Evolutionary conservation across 2,329 filamentous ascomycete genomes (phyloP).

Genomic region (Diaporthe aspalathi): DNA sequence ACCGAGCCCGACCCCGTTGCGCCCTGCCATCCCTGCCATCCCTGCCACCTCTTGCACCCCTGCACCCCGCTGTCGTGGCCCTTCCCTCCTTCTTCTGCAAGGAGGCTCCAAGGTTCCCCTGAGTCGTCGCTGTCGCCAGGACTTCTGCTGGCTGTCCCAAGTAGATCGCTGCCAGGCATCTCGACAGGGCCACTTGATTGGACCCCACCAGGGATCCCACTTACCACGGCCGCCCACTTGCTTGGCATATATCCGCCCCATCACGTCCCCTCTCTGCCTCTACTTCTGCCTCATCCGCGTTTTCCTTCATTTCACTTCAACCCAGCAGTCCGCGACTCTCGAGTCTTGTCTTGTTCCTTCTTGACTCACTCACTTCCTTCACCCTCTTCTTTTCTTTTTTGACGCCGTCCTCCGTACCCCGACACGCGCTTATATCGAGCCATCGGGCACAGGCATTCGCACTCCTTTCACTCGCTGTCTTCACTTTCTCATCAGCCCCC

Average conservation of each 20-base stretch:
- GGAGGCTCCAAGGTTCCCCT: conserved; percentile 18
- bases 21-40: too few relatives aligned
- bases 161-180: conserved; percentile 17
- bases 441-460: conserved; percentile 18
- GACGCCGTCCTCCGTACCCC: conserved; percentile 22
- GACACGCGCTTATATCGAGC: not conserved
- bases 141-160: conserved; percentile 27
- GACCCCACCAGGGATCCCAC: conserved; percentile 23
- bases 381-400: conserved; percentile 21
- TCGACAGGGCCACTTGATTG: conserved; percentile 32
- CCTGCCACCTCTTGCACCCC: not conserved
- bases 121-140: conserved; percentile 23
- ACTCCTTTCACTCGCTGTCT: conserved; percentile 1
- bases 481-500: conserved; percentile 8
- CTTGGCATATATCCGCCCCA: conserved; percentile 30
- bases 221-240: conserved; percentile 16
- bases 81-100: conserved; percentile 17
- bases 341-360: not conserved
- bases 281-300: not conserved
- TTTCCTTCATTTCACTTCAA: conserved; percentile 18
- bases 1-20: too few relatives aligned
- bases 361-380: conserved; percentile 29
- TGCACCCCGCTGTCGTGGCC: conserved; percentile 20
- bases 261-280: conserved; percentile 22
- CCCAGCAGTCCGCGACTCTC: conserved; percentile 27